Conservation (phyloP, 345 rosid genomes). For the Citrus inodora region DNA sequence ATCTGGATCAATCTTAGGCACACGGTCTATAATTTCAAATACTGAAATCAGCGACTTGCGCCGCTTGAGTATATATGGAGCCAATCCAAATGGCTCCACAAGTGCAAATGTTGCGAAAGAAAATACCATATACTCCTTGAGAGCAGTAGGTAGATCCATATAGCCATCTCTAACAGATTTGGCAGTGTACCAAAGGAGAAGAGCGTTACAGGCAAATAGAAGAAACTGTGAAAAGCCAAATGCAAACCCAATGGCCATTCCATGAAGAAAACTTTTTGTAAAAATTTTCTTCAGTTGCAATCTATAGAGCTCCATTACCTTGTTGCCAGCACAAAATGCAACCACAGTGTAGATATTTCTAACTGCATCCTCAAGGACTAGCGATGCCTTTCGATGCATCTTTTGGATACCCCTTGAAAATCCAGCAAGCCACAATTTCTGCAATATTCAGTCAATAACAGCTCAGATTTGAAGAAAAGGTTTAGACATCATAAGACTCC, state of each 20-base stretch:
- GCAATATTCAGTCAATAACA: slow-evolving; percentile 27
- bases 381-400: slow-evolving; percentile 98
- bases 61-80: slow-evolving; percentile 95
- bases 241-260: slow-evolving; percentile 92
- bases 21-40: slow-evolving; percentile 94
- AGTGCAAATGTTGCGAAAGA: slow-evolving; percentile 98
- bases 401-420: slow-evolving; percentile 99
- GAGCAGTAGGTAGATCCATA: slow-evolving; percentile 63
- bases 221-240: slow-evolving; percentile 99
- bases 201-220: slow-evolving; percentile 97
- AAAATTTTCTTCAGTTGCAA: slow-evolving; percentile 79
- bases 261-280: slow-evolving; percentile 82
- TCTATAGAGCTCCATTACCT: slow-evolving; percentile 98
- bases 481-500: not conserved
- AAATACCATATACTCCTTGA: slow-evolving; percentile 95
- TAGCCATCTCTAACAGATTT: slow-evolving; percentile 44
- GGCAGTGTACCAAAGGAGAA: slow-evolving; percentile 96
- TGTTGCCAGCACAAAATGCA: slow-evolving; percentile 98
- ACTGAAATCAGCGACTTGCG: slow-evolving; percentile 88
- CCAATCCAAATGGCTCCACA: slow-evolving; percentile 99
- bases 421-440: slow-evolving; percentile 99
- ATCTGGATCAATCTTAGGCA: slow-evolving; percentile 94
- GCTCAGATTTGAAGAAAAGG: slow-evolving; percentile 5
- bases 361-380: slow-evolving; percentile 99
- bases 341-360: slow-evolving; percentile 99